phyloP scores from a whole-genome alignment of 2,329 filamentous ascomycete genomes.

The Cercospora janseana region DNA sequence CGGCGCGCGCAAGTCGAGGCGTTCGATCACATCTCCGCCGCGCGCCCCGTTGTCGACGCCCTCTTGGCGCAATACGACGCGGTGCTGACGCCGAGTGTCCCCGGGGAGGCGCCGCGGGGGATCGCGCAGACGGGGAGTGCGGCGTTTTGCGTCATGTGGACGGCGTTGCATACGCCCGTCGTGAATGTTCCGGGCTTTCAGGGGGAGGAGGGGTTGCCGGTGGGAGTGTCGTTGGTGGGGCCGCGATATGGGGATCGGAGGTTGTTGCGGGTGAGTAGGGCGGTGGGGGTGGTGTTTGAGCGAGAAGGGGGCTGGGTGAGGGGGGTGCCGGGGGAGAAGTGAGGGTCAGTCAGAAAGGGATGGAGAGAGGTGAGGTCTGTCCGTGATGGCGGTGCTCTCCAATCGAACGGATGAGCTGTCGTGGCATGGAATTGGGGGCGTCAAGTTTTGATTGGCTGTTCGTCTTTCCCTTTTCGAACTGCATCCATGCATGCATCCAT shows the following conservation, averaged over 20 bases:
- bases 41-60: constrained; percentile 56
- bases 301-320: not conserved
- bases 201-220: constrained; percentile 57
- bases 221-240: constrained; percentile 56
- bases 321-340: too few relatives aligned
- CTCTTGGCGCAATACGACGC: constrained; percentile 54
- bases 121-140: constrained; percentile 55
- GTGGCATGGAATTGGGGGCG: too few relatives aligned
- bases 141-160: constrained; percentile 38
- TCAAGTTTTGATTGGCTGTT: too few relatives aligned
- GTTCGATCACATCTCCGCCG: constrained; percentile 54
- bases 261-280: constrained; percentile 43
- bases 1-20: constrained; percentile 53
- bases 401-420: too few relatives aligned
- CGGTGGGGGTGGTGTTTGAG: constrained; percentile 41
- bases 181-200: constrained; percentile 63
- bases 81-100: constrained; percentile 57
- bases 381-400: too few relatives aligned
- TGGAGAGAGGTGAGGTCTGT: too few relatives aligned
- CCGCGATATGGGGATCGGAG: constrained; percentile 48
- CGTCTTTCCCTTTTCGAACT: too few relatives aligned
- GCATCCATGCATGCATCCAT: too few relatives aligned
- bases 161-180: constrained; percentile 58
- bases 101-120: constrained; percentile 60
- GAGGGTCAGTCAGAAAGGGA: too few relatives aligned